Evolutionary conservation across 2,329 filamentous ascomycete species (phyloP).

Genomic region (Cylindrodendrum hubeiense): DNA sequence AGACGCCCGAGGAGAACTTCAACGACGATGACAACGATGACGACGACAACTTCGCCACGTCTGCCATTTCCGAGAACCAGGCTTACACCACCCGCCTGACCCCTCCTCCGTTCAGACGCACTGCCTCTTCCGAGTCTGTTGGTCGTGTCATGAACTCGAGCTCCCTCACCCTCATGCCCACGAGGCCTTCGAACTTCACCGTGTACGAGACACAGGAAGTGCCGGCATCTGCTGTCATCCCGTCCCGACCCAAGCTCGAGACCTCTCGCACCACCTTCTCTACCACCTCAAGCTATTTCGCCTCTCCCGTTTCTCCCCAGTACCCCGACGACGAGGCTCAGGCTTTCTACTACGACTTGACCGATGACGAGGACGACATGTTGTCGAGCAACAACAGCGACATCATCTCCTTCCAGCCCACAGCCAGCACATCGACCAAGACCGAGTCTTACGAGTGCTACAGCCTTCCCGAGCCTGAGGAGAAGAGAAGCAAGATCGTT

Average conservation of each 20-base stretch:
- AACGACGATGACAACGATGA: constrained; percentile 72
- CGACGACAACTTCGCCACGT: constrained; percentile 73
- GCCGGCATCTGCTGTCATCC: constrained; percentile 36
- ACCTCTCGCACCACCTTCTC: constrained; percentile 46
- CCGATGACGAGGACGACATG: constrained; percentile 57
- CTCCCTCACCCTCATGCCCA: constrained; percentile 41
- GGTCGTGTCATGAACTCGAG: constrained; percentile 39
- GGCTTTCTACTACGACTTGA: constrained; percentile 58
- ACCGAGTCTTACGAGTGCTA: constrained; percentile 53
- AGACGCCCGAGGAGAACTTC: constrained; percentile 53
- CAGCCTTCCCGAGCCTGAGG: constrained; percentile 57
- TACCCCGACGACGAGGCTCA: constrained; percentile 57
- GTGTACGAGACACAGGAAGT: constrained; percentile 25
- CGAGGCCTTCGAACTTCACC: constrained; percentile 28
- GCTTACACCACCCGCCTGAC: constrained; percentile 62
- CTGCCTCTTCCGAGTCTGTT: constrained; percentile 45
- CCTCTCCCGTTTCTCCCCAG: constrained; percentile 53
- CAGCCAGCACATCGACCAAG: constrained; percentile 23
- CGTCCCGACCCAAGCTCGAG: constrained; percentile 39
- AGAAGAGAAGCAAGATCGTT: constrained; percentile 34
- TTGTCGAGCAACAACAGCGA: constrained; percentile 53
- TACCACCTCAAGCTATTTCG: constrained; percentile 43
- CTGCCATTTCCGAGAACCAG: constrained; percentile 59
- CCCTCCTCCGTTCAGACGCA: constrained; percentile 63
- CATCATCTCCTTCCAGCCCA: constrained; percentile 44